Evolutionary conservation across 2,329 filamentous ascomycete genomes (phyloP).

Genomic region (Apiospora marii): DNA sequence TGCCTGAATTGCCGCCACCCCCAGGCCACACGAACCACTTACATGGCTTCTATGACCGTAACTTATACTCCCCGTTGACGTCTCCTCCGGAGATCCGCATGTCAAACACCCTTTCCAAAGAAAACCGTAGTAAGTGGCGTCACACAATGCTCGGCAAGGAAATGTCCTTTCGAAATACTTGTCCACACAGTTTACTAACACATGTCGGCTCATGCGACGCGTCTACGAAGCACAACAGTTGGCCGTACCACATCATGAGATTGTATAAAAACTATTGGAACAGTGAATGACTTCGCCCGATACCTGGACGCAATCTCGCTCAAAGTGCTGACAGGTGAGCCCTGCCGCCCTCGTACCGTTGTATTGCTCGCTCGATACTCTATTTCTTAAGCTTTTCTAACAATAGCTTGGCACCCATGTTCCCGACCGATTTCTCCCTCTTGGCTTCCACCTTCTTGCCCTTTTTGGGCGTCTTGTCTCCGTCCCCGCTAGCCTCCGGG

Average conservation of each 20-base stretch:
- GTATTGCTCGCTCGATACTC: background rate
- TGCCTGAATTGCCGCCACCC: background rate
- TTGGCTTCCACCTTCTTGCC: slow-evolving; percentile 62
- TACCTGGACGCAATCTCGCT: background rate
- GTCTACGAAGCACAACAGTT: slow-evolving; percentile 13
- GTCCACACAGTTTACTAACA: background rate
- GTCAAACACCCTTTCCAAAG: background rate
- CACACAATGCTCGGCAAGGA: background rate
- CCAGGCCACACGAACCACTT: background rate
- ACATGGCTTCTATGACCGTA: background rate
- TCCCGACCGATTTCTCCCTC: slow-evolving; percentile 58
- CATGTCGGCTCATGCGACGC: slow-evolving; percentile 21
- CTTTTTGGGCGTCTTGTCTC: slow-evolving; percentile 69
- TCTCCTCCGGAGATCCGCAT: background rate
- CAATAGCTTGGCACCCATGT: slow-evolving; percentile 68
- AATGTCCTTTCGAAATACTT: background rate
- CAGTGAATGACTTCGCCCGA: slow-evolving; percentile 13
- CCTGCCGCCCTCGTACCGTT: background rate
- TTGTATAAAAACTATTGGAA: background rate
- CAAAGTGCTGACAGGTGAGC: background rate
- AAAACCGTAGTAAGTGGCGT: background rate
- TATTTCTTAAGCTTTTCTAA: slow-evolving; percentile 60
- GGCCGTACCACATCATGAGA: slow-evolving; percentile 3
- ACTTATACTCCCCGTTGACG: background rate
- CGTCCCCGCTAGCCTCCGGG: slow-evolving; percentile 52